Base-by-base conservation (phyloP, 805 yeast species). In the Grigorovia humatica region DNA sequence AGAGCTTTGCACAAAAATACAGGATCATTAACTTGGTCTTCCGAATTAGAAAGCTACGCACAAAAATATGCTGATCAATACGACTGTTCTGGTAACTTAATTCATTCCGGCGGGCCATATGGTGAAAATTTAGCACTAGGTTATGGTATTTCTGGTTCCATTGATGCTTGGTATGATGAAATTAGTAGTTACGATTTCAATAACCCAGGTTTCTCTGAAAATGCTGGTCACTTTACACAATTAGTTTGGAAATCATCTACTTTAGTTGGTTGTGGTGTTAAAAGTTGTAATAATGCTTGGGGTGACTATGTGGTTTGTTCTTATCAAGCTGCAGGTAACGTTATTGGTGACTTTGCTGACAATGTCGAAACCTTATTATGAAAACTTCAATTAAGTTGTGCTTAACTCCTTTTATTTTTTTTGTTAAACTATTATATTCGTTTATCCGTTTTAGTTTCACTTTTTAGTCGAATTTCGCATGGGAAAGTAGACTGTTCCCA, bases 91-190 rank as follows among this genome's bases (percentile, higher is more conserved):
- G 87, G 85, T 56, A 67, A 71, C 51, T 70, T 84, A 58, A 66
- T 74, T 19, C 91, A 85, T 69, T 82, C 88, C 20, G 72, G 75
- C 44, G 59, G 58, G 17, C 50, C 55, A 50, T 82, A 82, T 65
- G 93, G 93, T 69, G 93, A 85, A 65, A 85, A 85, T 70, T 74
- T 85, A 58, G 89, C 89, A 17, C 23, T 51, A 18, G 59, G 59
- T 45, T 78, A 79, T 44, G 88, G 87, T 54, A 56, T 62, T 42
- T 77, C 75, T 15, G 59, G 52, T 48, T 44, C 59, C n/a, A 84
- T 83, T 42, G 82, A 80, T 53, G 80, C 83, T 41, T 85, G 91
- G 91, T 84, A 85, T 68, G 66, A 71, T 53, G 91, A 85, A 70
- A 83, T 81, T 58, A 51, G 58, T 8, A 54, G 63, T 48, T 85